Percentiles rank a stretch among this genome's conserved stretches.
Evolutionary conservation across 164 flowering plant genomes (phyloP).

Genomic region (Nymphaea thermarum): DNA sequence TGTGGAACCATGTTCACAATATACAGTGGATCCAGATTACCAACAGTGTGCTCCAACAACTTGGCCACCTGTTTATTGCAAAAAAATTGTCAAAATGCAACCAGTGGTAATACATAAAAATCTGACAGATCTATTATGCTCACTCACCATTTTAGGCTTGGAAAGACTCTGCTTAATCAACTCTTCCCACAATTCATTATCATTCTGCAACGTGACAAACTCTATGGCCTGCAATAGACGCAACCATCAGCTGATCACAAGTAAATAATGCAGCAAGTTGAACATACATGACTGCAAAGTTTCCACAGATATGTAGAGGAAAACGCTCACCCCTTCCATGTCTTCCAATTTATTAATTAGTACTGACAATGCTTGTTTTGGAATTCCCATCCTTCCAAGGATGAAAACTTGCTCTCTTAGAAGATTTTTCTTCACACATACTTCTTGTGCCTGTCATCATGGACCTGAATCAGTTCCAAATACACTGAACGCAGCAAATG

Average conservation of each 20-base stretch:
- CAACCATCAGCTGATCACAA: background rate
- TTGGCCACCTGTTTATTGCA: slow-evolving; percentile 58
- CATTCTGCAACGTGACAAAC: slow-evolving; percentile 84
- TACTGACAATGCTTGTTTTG: slow-evolving; percentile 79
- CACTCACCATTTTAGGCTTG: slow-evolving; percentile 88
- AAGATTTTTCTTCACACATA: slow-evolving; percentile 59
- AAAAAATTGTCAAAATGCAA: background rate
- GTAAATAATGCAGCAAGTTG: background rate
- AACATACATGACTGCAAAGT: background rate
- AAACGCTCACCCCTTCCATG: slow-evolving; percentile 64
- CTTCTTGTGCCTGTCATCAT: slow-evolving; percentile 67
- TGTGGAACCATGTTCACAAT: slow-evolving; percentile 90
- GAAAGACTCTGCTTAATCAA: slow-evolving; percentile 72
- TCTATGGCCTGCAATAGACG: slow-evolving; percentile 68
- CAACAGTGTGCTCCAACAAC: slow-evolving; percentile 95
- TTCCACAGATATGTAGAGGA: background rate
- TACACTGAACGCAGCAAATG: background rate
- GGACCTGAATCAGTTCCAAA: background rate
- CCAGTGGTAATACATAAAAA: background rate
- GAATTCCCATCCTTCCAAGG: slow-evolving; percentile 95
- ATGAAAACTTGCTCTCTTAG: slow-evolving; percentile 87
- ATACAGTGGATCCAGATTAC: slow-evolving; percentile 92
- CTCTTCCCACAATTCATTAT: slow-evolving; percentile 99
- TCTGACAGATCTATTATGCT: slow-evolving; percentile 1
- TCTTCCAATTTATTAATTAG: slow-evolving; percentile 85